Percentiles rank a stretch among this genome's conserved stretches.
Conservation (phyloP, 2,329 filamentous ascomycete genomes). For the Corniculantispora saksenae region DNA sequence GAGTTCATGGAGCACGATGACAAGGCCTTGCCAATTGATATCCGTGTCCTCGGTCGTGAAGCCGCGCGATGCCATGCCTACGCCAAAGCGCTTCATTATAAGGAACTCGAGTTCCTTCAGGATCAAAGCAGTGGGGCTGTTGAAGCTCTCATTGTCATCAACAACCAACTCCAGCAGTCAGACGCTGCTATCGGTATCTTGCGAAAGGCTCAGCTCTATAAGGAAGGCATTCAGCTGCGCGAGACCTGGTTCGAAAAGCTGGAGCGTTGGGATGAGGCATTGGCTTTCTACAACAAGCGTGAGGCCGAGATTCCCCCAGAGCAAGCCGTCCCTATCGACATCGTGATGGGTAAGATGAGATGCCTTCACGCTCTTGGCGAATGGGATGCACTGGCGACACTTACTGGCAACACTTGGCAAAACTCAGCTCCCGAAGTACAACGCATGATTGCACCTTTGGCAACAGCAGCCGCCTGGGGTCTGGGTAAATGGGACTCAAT, state of each 20-base stretch:
- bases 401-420: slow-evolving; percentile 92
- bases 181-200: slow-evolving; percentile 98
- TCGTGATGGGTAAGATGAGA: slow-evolving; percentile 99
- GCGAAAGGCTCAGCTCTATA: slow-evolving; percentile 91
- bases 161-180: slow-evolving; percentile 97
- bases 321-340: slow-evolving; percentile 72
- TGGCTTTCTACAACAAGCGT: slow-evolving; percentile 87
- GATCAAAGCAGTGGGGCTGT: slow-evolving; percentile 95
- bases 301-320: slow-evolving; percentile 67
- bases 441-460: slow-evolving; percentile 86
- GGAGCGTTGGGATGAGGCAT: slow-evolving; percentile 95
- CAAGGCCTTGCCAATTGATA: slow-evolving; percentile 96
- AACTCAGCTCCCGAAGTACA: slow-evolving; percentile 86
- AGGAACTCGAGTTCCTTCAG: slow-evolving; percentile 96
- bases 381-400: slow-evolving; percentile 87
- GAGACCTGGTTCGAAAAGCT: slow-evolving; percentile 99
- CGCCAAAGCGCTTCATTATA: slow-evolving; percentile 97
- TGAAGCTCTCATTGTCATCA: slow-evolving; percentile 97
- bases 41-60: slow-evolving; percentile 89
- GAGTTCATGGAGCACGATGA: slow-evolving; percentile 99
- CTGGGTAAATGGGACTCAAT: slow-evolving; percentile 96
- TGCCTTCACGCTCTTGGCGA: slow-evolving; percentile 96
- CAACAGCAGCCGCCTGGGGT: slow-evolving; percentile 95
- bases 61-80: slow-evolving; percentile 97
- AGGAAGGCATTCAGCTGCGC: slow-evolving; percentile 87